phyloP scores from a whole-genome alignment of 2,329 filamentous ascomycete species.

The Calonectria fujianensis region DNA sequence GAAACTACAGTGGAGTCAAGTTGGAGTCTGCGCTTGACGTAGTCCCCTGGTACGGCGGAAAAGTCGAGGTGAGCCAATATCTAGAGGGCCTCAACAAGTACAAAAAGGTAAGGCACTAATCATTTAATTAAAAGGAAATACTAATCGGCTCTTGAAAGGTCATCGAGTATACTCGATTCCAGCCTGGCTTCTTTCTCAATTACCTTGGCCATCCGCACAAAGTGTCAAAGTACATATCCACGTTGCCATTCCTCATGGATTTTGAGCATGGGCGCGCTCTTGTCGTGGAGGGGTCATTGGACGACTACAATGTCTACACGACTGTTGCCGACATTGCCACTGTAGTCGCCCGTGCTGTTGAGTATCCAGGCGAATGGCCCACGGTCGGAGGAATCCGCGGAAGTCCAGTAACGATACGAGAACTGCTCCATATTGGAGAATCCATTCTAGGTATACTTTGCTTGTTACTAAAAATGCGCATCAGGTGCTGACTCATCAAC shows the following conservation, averaged over 20 bases:
- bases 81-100: conserved; percentile 69
- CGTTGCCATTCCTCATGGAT: conserved; percentile 61
- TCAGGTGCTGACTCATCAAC: conserved; percentile 55
- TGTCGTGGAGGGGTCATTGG: conserved; percentile 63
- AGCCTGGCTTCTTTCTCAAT: conserved; percentile 71
- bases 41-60: conserved; percentile 70
- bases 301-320: conserved; percentile 65
- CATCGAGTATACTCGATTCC: conserved; percentile 73
- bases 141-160: conserved; percentile 58
- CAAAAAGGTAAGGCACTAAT: conserved; percentile 57
- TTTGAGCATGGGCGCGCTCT: conserved; percentile 64
- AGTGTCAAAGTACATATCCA: conserved; percentile 64
- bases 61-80: conserved; percentile 69
- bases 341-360: conserved; percentile 63
- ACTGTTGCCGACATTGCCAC: conserved; percentile 64
- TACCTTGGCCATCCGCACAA: conserved; percentile 71
- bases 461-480: neutral
- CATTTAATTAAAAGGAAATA: neutral
- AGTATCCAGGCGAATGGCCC: conserved; percentile 66
- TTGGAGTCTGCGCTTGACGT: conserved; percentile 51
- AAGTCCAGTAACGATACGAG: conserved; percentile 56
- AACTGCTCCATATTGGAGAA: conserved; percentile 62
- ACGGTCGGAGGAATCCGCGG: conserved; percentile 63
- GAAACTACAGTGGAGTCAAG: conserved; percentile 20
- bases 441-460: conserved; percentile 61